These are phyloP conservation scores for Sarcomyxa edulis DNA, from an alignment of 768 basidiomycete genomes.

Conservation along the genomic window DNA sequence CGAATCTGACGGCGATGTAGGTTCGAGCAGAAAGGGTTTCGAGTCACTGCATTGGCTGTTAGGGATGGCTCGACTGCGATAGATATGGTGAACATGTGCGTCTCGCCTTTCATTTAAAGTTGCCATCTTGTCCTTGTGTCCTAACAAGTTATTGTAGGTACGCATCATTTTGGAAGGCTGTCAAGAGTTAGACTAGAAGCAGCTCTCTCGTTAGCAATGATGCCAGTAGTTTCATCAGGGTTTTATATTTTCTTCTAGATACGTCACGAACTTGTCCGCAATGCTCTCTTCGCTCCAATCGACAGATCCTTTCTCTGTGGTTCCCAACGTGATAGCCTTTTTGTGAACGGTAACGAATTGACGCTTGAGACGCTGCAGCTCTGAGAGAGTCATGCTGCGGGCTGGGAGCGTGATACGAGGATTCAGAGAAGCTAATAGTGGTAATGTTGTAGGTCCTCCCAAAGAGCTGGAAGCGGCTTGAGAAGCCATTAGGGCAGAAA, in stretches of 20 bases:
- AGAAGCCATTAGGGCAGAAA: constrained; percentile 65
- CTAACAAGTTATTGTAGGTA: constrained; percentile 20
- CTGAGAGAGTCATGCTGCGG: constrained; percentile 74
- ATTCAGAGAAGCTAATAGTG: constrained; percentile 35
- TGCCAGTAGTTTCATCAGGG: constrained; percentile 23
- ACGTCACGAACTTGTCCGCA: constrained; percentile 61
- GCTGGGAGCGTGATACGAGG: constrained; percentile 58
- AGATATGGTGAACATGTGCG: constrained; percentile 36
- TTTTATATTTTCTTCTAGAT: constrained; percentile 67
- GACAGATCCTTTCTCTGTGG: constrained; percentile 69
- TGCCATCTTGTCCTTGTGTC: not conserved
- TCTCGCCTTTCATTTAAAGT: not conserved
- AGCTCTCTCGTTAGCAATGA: too few relatives aligned
- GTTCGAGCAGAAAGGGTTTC: constrained; percentile 50
- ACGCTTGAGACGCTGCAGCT: constrained; percentile 84
- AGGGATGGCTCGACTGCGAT: constrained; percentile 47
- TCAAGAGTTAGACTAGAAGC: constrained; percentile 17
- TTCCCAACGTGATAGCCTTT: constrained; percentile 81
- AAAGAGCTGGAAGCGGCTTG: constrained; percentile 48
- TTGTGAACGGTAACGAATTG: constrained; percentile 90
- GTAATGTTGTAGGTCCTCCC: constrained; percentile 47
- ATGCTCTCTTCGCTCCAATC: constrained; percentile 75
- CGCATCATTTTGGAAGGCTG: constrained; percentile 29
- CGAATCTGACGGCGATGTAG: too few relatives aligned
- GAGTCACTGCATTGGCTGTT: constrained; percentile 44